A percentile compares a stretch with the other conserved stretches of the same genome.
Evolutionary conservation across 139 green algal species (phyloP).

Genomic region (Chlamydomonas asymmetrica): DNA sequence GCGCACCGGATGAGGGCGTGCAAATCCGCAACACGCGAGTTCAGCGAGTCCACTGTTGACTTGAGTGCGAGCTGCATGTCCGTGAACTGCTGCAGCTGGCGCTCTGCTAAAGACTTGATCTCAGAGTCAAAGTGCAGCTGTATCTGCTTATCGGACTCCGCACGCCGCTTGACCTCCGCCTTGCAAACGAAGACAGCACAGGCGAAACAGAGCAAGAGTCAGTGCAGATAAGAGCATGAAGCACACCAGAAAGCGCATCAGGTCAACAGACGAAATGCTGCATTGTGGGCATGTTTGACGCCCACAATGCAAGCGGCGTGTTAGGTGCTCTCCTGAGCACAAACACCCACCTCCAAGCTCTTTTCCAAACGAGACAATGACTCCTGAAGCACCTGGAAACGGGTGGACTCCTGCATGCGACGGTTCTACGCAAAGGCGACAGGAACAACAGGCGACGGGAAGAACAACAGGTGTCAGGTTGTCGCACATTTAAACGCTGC

Average conservation of each 20-base stretch:
- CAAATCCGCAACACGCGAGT: constrained; percentile 56
- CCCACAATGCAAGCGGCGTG: too few species aligned
- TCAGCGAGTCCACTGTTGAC: constrained; percentile 58
- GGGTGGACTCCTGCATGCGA: constrained; percentile 50
- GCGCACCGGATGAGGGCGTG: constrained; percentile 53
- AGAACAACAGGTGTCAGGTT: too few species aligned
- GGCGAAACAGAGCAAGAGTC: neutral
- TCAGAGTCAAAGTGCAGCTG: constrained; percentile 61
- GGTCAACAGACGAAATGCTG: too few species aligned
- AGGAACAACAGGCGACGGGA: too few species aligned
- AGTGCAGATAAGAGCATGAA: neutral
- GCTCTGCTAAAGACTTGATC: constrained; percentile 39
- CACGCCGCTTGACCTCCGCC: constrained; percentile 60
- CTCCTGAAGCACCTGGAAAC: constrained; percentile 58
- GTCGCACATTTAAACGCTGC: too few species aligned
- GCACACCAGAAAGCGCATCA: neutral
- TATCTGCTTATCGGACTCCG: constrained; percentile 66
- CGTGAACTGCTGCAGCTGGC: constrained; percentile 28
- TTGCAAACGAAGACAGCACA: constrained; percentile 9
- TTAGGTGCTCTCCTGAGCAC: neutral
- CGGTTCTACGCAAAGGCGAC: constrained; percentile 63
- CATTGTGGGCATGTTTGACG: too few species aligned
- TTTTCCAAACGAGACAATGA: constrained; percentile 65
- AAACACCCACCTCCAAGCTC: constrained; percentile 59
- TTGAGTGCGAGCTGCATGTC: constrained; percentile 64